Base-by-base conservation (phyloP, 768 basidiomycete genomes). In the Lyophyllum semitale region DNA sequence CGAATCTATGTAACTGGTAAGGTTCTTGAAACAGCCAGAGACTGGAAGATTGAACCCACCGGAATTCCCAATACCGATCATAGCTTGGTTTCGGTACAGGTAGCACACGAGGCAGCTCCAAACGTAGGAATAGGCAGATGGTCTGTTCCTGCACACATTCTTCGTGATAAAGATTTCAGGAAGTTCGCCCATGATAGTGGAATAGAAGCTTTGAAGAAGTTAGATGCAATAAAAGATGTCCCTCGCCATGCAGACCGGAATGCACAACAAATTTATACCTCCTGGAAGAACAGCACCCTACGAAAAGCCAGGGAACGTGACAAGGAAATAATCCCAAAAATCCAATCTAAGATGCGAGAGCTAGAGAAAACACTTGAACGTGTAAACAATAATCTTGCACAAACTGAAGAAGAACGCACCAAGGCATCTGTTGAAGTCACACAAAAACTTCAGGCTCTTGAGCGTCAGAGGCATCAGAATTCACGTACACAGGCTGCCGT, bases 91-190 rank as follows among this genome's bases (percentile, higher is more conserved):
- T 48, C 46, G 4, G 37, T 48, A 1, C 53, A 54, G 17, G 37
- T 54, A 3, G 35, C 53, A 3, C 53, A 54, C 9, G 27, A 40
- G n/a, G 29, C 15, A 44, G 63, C 18, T 69, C 75, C 15, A 35
- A 38, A n/a, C 61, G 68, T n/a, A 32, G 73, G 73, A 1, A 58
- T 57, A 48, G 75, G 73, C 8, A 53, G 71, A 30, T 75, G 73
- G 71, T 30, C 58, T 0, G 61, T 73, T 6, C 69, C 69, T 4
- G 11, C 0, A 15, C 53, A 51, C 35, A 5, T 66, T 13, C 29
- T 64, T 1, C 63, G 60, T 51, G 65, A 71, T 43, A 55, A 60
- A n/a, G 49, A 9, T 18, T 29, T 30, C 42, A 25, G 20, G 17
- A 25, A 9, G 17, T 48, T 47, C 35, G 41, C 37, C 1, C n/a